Base-by-base conservation (phyloP, 768 basidiomycete species). In the Sporobolomyces pararoseus region DNA sequence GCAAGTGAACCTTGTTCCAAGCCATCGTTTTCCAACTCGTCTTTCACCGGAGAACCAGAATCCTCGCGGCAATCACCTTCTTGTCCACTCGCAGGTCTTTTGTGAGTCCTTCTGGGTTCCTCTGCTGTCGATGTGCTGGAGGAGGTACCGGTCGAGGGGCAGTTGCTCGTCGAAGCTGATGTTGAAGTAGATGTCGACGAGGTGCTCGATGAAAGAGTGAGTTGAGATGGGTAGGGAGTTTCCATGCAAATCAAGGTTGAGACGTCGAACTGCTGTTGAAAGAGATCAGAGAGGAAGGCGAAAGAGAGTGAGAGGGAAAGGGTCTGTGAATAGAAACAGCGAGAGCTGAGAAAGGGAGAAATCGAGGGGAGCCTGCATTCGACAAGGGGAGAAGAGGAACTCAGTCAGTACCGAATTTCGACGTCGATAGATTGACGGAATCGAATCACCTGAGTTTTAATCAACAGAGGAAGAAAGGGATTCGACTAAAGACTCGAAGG, bases 221-320 rank as follows among this genome's bases (percentile, higher is more conserved):
- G 37, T 35, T 59, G 68, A 0, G 68, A 55, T 31, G 68, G 42
- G 42, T 47, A 70, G 12, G 68, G 57, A 32, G 68, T 47, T 35
- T 70, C 63, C 68, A 70, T 70, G 1, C 27, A 7, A 14, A 10
- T 10, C 10, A 13, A 5, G 29, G 13, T 14, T 23, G 31, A 1
- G 34, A 35, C n/a, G 25, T 12, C 5, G 17, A 32, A 13, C 13
- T 1, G 25, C 21, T 13, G 21, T 25, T n/a, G 29, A 31, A 32
- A 1, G 21, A 51, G 7, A 10, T 7, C 16, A 47, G 19, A 42
- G 25, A 14, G 13, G 23, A 34, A 32, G 17, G 19, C 13, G 57
- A 63, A n/a, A 25, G 35, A 25, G 50, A 19, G 23, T 32, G 51
- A 50, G 65, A 19, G 16, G 4, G 62, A 34, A 21, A 29, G 23